phyloP scores from a whole-genome alignment of 2,329 filamentous ascomycete species.

The Trichoderma sp. region DNA sequence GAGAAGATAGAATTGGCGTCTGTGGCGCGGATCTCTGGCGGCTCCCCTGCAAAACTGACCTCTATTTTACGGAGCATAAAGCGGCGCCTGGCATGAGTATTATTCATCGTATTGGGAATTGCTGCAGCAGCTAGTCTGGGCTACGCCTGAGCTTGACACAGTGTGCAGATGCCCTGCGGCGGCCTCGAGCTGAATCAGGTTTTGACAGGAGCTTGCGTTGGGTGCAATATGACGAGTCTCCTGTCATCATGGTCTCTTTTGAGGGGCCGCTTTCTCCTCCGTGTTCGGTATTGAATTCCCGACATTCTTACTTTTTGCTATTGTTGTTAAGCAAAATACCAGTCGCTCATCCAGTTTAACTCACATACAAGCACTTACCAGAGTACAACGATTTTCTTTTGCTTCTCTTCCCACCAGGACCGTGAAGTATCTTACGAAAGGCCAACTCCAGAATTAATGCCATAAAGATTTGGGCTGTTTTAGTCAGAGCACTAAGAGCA shows the following conservation, averaged over 20 bases:
- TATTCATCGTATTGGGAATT: not conserved
- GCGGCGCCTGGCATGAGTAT: not conserved
- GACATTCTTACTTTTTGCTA: not conserved
- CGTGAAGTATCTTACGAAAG: not conserved
- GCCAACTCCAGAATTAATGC: not conserved
- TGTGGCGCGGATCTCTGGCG: not conserved
- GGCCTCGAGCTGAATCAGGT: not conserved
- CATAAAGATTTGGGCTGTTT: not conserved
- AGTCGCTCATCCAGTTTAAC: not conserved
- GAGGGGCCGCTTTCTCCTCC: not conserved
- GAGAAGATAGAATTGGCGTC: not conserved
- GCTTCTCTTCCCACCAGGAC: not conserved
- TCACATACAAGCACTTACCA: not conserved
- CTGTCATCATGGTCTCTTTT: constrained; percentile 3
- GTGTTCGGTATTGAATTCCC: not conserved
- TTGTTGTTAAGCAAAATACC: not conserved
- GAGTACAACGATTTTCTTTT: not conserved
- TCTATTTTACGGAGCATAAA: not conserved
- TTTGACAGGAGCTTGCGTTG: constrained; percentile 15
- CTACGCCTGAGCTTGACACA: not conserved
- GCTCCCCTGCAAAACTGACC: not conserved
- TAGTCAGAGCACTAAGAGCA: constrained; percentile 7
- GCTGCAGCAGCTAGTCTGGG: not conserved
- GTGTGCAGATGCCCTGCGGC: not conserved
- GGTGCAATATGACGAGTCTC: constrained; percentile 18